phyloP scores from a whole-genome alignment of 345 rosid genomes.

The Sapria himalayana region DNA sequence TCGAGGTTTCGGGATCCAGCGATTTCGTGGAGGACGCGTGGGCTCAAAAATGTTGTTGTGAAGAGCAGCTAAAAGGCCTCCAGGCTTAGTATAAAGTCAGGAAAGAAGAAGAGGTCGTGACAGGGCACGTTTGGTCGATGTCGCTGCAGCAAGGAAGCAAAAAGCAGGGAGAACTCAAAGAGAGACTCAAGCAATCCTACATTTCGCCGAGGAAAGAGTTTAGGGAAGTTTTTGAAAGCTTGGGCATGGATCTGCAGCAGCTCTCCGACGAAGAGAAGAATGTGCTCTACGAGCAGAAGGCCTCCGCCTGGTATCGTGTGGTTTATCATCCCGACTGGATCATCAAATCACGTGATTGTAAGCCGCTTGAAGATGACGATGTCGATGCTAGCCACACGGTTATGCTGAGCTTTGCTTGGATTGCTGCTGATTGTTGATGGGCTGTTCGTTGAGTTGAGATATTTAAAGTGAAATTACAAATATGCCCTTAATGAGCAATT shows the following conservation, averaged over 20 bases:
- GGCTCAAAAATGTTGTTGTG: constrained; percentile 52
- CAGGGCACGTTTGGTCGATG: constrained; percentile 95
- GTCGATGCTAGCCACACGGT: constrained; percentile 9
- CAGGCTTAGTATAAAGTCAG: constrained; percentile 59
- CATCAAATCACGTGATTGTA: constrained; percentile 22
- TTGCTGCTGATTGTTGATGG: too few relatives aligned
- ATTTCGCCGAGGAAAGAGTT: constrained; percentile 52
- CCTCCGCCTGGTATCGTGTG: constrained; percentile 90
- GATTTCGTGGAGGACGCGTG: constrained; percentile 52
- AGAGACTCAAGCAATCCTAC: constrained; percentile 57
- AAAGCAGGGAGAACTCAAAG: constrained; percentile 59
- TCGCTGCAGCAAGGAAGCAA: constrained; percentile 40
- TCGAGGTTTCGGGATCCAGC: constrained; percentile 35
- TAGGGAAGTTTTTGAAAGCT: constrained; percentile 33
- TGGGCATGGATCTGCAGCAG: constrained; percentile 22
- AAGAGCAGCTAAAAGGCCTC: constrained; percentile 57
- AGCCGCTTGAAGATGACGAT: constrained; percentile 27
- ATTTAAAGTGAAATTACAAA: too few relatives aligned
- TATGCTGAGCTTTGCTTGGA: constrained; percentile 80
- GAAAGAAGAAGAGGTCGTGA: constrained; percentile 77
- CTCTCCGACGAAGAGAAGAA: constrained; percentile 42
- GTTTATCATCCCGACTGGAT: constrained; percentile 64
- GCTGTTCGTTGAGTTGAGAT: too few relatives aligned
- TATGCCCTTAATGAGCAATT: too few relatives aligned
- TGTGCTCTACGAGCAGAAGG: constrained; percentile 39